Evolutionary conservation across 805 yeast species (phyloP).

Genomic region (Starmerella apis): DNA sequence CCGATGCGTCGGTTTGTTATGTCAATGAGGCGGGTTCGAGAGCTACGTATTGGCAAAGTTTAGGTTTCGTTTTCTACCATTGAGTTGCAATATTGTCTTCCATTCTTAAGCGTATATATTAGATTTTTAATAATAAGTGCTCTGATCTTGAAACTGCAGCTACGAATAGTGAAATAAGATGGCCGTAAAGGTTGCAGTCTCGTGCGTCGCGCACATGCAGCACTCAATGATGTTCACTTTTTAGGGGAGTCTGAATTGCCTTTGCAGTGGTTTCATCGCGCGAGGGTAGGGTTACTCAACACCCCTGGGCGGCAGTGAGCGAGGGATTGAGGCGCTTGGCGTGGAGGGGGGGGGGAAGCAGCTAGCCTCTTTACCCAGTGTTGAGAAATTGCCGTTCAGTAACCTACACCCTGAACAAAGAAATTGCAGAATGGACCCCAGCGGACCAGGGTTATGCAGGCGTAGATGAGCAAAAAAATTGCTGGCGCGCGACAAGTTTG

Average conservation of each 20-base stretch:
- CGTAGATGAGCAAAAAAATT: not conserved
- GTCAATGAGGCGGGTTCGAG: no score
- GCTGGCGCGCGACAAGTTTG: no score
- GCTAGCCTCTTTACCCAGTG: not conserved
- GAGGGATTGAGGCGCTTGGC: not conserved
- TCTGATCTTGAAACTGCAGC: not conserved
- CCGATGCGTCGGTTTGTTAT: no score
- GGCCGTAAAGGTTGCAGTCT: not conserved
- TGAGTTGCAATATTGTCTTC: no score
- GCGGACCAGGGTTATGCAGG: not conserved
- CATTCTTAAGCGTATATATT: no score
- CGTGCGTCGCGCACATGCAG: conserved; percentile 1
- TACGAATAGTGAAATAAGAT: not conserved
- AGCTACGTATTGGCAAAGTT: no score
- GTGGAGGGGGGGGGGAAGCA: not conserved
- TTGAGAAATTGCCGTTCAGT: not conserved
- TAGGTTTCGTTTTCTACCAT: no score
- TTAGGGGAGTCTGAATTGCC: not conserved
- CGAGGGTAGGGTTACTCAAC: not conserved
- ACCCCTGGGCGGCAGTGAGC: not conserved
- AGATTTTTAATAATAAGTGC: not conserved
- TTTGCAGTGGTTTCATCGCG: not conserved
- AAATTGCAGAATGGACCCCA: not conserved
- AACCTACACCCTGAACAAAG: not conserved
- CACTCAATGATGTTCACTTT: not conserved